These are phyloP conservation scores for Brettanomyces naardenensis DNA, from an alignment of 805 yeast species.

Conservation along the genomic window DNA sequence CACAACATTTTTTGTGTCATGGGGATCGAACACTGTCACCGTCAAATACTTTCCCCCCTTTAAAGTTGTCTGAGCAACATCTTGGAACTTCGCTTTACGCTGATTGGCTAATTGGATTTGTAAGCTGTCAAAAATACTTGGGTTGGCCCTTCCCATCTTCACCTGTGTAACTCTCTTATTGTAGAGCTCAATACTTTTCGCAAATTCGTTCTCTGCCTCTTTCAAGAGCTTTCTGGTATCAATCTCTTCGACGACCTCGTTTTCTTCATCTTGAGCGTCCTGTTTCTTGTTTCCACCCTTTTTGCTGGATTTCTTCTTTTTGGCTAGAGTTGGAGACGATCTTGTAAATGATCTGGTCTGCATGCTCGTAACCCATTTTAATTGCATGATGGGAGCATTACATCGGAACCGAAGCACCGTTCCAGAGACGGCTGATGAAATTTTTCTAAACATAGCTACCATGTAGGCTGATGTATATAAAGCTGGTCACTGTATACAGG, in stretches of 20 bases:
- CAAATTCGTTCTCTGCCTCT: conserved; percentile 27
- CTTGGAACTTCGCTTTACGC: conserved; percentile 39
- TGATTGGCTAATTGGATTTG: conserved; percentile 41
- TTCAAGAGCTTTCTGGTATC: conserved; percentile 26
- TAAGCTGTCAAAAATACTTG: conserved; percentile 56
- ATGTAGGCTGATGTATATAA: too few species aligned
- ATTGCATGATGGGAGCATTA: too few species aligned
- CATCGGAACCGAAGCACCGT: too few species aligned
- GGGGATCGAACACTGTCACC: conserved; percentile 86
- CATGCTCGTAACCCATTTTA: background rate
- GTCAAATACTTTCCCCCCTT: conserved; percentile 57
- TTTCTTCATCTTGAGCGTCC: conserved; percentile 6
- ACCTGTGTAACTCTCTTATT: conserved; percentile 50
- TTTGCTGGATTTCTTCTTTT: conserved; percentile 5
- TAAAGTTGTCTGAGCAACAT: conserved; percentile 62
- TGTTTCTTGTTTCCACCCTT: conserved; percentile 8
- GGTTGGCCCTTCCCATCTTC: conserved; percentile 63
- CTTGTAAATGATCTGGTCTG: background rate
- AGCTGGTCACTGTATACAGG: too few species aligned
- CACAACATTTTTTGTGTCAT: conserved; percentile 57
- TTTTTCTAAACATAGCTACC: too few species aligned
- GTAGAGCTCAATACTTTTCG: conserved; percentile 42
- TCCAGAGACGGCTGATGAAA: too few species aligned
- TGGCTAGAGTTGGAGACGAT: background rate
- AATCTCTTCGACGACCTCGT: conserved; percentile 17